These are phyloP conservation scores for Fusarium sp. DNA, from an alignment of 2,329 filamentous ascomycete genomes.

Conservation along the genomic window DNA sequence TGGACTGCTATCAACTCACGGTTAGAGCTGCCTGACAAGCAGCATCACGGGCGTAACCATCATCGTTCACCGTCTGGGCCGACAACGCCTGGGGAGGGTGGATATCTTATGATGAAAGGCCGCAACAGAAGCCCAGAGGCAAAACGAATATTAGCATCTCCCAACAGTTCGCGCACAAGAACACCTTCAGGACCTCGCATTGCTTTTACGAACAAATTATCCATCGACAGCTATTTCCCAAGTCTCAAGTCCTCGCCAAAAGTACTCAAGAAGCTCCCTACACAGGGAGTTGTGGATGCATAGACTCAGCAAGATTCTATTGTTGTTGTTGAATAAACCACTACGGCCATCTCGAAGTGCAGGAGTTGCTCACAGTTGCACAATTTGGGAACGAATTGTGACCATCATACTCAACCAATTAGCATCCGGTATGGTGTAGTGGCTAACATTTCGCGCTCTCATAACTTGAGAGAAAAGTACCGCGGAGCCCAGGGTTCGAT, in stretches of 20 bases:
- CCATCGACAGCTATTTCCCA: constrained; percentile 61
- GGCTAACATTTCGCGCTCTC: constrained; percentile 54
- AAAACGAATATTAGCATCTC: constrained; percentile 49
- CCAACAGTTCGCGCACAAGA: constrained; percentile 64
- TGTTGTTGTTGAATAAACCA: constrained; percentile 26
- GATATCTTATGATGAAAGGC: constrained; percentile 61
- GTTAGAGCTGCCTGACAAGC: constrained; percentile 63
- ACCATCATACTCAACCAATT: not conserved
- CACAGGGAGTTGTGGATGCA: constrained; percentile 38
- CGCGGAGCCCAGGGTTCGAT: not conserved
- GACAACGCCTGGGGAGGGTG: constrained; percentile 57
- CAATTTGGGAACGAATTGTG: not conserved
- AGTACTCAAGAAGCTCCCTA: constrained; percentile 48
- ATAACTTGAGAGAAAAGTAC: constrained; percentile 44
- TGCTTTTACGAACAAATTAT: constrained; percentile 47
- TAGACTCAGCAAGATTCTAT: constrained; percentile 14
- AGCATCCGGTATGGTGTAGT: constrained; percentile 52
- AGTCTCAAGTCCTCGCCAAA: constrained; percentile 52
- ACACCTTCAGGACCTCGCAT: constrained; percentile 60
- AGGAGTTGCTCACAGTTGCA: not conserved
- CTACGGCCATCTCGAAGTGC: constrained; percentile 20
- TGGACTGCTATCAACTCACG: constrained; percentile 68
- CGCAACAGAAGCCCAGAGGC: constrained; percentile 54
- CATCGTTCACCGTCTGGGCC: constrained; percentile 59
- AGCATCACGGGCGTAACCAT: constrained; percentile 56